These are phyloP conservation scores for Boletus sp. DNA, from an alignment of 768 basidiomycete species.

Conservation along the genomic window DNA sequence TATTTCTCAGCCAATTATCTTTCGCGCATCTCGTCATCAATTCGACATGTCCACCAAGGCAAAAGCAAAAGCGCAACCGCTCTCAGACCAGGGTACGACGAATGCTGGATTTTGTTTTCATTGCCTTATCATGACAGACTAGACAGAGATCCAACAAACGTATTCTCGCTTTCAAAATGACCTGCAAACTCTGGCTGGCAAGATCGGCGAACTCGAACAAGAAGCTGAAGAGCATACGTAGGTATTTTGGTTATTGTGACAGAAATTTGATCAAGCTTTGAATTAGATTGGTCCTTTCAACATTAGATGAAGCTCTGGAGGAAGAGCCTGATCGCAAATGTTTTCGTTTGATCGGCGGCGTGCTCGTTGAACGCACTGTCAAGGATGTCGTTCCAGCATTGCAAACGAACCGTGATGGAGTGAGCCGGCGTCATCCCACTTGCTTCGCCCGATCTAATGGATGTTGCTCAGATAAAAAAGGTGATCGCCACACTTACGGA, in stretches of 20 bases:
- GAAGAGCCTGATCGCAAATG: constrained; percentile 90
- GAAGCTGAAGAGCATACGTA: constrained; percentile 95
- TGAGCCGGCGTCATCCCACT: constrained; percentile 35
- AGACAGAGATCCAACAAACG: constrained; percentile 81
- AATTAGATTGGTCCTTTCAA: constrained; percentile 79
- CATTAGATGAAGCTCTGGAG: constrained; percentile 77
- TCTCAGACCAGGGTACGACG: constrained; percentile 70
- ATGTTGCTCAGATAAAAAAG: constrained; percentile 63
- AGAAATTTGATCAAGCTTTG: not conserved
- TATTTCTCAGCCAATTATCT: constrained; percentile 27
- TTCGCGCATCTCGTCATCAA: constrained; percentile 9
- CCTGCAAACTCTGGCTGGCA: constrained; percentile 84
- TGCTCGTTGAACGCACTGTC: constrained; percentile 93
- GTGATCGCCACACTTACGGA: constrained; percentile 74
- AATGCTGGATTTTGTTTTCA: not conserved
- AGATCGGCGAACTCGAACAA: constrained; percentile 94
- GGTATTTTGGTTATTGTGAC: constrained; percentile 29
- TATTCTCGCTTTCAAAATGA: constrained; percentile 85
- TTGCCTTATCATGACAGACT: constrained; percentile 38
- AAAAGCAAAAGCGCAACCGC: constrained; percentile 53
- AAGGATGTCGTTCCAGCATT: constrained; percentile 90
- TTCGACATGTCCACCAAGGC: constrained; percentile 50
- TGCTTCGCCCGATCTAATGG: constrained; percentile 5
- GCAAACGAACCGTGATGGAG: constrained; percentile 85
- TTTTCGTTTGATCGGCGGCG: constrained; percentile 93